These are phyloP conservation scores for Tulasnella sp. DNA, from an alignment of 768 basidiomycete species.

Conservation along the genomic window DNA sequence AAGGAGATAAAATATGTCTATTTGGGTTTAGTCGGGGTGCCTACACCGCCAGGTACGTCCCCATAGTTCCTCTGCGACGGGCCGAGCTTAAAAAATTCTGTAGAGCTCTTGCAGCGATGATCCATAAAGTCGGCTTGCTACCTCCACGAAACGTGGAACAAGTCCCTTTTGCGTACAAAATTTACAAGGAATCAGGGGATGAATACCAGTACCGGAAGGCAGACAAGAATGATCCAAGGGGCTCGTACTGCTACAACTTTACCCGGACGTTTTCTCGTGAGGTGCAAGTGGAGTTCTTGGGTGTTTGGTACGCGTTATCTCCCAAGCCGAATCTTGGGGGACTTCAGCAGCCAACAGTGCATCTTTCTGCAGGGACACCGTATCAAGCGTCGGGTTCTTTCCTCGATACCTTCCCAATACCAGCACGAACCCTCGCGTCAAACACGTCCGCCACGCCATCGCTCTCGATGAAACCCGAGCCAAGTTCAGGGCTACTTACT, in stretches of 20 bases:
- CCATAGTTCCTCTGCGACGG: background rate
- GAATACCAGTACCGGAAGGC: too few species aligned
- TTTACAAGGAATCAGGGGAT: conserved; percentile 49
- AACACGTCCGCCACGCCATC: conserved; percentile 36
- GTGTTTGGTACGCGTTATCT: conserved; percentile 56
- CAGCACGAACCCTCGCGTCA: conserved; percentile 28
- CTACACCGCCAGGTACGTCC: conserved; percentile 46
- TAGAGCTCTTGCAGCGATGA: conserved; percentile 6
- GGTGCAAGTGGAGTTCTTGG: conserved; percentile 74
- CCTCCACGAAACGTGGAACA: conserved; percentile 66
- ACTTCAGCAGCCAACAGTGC: background rate
- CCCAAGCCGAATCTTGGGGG: background rate
- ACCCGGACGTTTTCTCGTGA: conserved; percentile 63
- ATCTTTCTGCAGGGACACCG: conserved; percentile 7
- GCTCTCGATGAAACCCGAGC: conserved; percentile 36
- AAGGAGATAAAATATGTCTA: conserved; percentile 70
- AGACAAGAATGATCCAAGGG: background rate
- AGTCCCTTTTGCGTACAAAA: conserved; percentile 67
- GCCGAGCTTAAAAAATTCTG: background rate
- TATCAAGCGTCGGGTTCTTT: conserved; percentile 23
- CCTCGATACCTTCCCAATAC: conserved; percentile 22
- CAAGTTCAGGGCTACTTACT: conserved; percentile 33
- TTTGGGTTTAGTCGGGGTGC: conserved; percentile 81
- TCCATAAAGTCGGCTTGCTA: conserved; percentile 58
- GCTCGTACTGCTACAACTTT: conserved; percentile 49